A percentile compares a stretch with the other conserved stretches of the same genome.
Evolutionary conservation across 78 protist species (phyloP).

Genomic region (Dictyostelium brefeldianum): DNA sequence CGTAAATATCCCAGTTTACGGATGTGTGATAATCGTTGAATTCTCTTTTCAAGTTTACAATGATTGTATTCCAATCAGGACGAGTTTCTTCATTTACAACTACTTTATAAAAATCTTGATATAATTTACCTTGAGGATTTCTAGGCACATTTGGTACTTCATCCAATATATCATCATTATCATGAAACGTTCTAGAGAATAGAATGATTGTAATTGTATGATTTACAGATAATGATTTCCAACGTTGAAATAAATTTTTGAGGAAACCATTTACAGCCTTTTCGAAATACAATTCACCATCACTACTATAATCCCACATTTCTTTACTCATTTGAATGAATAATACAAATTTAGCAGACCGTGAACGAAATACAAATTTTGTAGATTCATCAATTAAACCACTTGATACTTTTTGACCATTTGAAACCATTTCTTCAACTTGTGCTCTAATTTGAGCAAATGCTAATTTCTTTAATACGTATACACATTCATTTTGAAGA

Average conservation of each 20-base stretch:
- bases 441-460: slow-evolving; percentile 81
- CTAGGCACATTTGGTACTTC: slow-evolving; percentile 58
- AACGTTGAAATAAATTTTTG: slow-evolving; percentile 63
- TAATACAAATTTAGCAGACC: slow-evolving; percentile 82
- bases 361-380: slow-evolving; percentile 88
- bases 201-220: slow-evolving; percentile 86
- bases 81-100: slow-evolving; percentile 77
- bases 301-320: slow-evolving; percentile 89
- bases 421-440: slow-evolving; percentile 76
- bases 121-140: slow-evolving; percentile 44
- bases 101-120: slow-evolving; percentile 86
- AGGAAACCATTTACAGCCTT: slow-evolving; percentile 86
- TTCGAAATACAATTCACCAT: slow-evolving; percentile 88
- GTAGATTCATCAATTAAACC: slow-evolving; percentile 88
- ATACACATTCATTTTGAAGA: slow-evolving; percentile 64
- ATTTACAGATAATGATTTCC: slow-evolving; percentile 71
- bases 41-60: slow-evolving; percentile 74
- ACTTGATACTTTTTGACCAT: slow-evolving; percentile 48
- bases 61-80: slow-evolving; percentile 70
- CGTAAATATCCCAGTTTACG: slow-evolving; percentile 78
- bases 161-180: slow-evolving; percentile 38
- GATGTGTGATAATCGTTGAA: slow-evolving; percentile 62
- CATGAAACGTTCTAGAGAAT: slow-evolving; percentile 76
- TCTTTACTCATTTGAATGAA: slow-evolving; percentile 87
- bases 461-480: slow-evolving; percentile 69